phyloP scores from a whole-genome alignment of 192 early-diverging fungal genomes.

The Rhizophagus clarus region DNA sequence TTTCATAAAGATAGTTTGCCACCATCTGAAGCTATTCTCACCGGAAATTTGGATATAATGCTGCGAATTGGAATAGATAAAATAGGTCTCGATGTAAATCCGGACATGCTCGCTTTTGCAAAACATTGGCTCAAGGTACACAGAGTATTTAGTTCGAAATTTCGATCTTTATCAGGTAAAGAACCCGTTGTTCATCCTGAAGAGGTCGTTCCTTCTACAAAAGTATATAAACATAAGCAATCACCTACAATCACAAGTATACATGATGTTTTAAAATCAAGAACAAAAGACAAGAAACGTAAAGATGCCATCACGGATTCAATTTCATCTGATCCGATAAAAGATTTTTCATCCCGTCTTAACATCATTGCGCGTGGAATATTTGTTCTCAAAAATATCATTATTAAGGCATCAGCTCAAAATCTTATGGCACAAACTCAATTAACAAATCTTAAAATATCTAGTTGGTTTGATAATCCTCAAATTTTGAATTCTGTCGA shows the following conservation, averaged over 20 bases:
- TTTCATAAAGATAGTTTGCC: slow-evolving; percentile 18
- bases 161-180: slow-evolving; percentile 33
- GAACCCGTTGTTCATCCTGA: slow-evolving; percentile 25
- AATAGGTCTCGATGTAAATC: slow-evolving; percentile 50
- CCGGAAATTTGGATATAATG: slow-evolving; percentile 49
- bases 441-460: slow-evolving; percentile 47
- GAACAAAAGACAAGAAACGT: slow-evolving; percentile 15
- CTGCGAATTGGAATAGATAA: slow-evolving; percentile 42
- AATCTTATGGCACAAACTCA: slow-evolving; percentile 43
- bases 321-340: slow-evolving; percentile 5
- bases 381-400: slow-evolving; percentile 45
- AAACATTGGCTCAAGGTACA: slow-evolving; percentile 59
- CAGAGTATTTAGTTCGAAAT: slow-evolving; percentile 50
- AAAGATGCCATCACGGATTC: neutral
- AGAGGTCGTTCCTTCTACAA: neutral
- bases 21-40: neutral
- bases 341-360: slow-evolving; percentile 39
- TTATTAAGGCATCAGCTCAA: slow-evolving; percentile 48
- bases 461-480: slow-evolving; percentile 50
- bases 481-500: slow-evolving; percentile 33
- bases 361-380: slow-evolving; percentile 53
- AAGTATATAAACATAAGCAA: slow-evolving; percentile 11
- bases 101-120: slow-evolving; percentile 56
- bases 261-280: slow-evolving; percentile 36
- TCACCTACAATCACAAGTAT: slow-evolving; percentile 12